A percentile compares a stretch with the other conserved stretches of the same genome.
Evolutionary conservation across 1,139 yeast genomes (phyloP).

Genomic region (Ashbya aceris): DNA sequence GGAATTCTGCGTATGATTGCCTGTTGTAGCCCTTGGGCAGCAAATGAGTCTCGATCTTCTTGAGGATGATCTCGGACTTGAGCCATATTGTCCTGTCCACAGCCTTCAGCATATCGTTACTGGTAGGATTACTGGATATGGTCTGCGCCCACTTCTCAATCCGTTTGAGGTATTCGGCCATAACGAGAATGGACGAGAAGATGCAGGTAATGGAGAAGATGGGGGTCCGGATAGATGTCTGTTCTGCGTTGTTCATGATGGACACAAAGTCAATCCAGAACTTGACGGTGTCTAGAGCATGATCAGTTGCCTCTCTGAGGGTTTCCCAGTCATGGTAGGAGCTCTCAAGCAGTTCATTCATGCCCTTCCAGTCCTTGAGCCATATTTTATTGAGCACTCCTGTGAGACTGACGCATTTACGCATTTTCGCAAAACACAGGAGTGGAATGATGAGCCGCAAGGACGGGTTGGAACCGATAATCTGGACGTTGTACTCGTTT

Average conservation of each 20-base stretch:
- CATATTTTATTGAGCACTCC: constrained; percentile 50
- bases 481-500: constrained; percentile 35
- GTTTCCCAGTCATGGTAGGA: constrained; percentile 35
- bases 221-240: constrained; percentile 61
- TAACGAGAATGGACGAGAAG: constrained; percentile 48
- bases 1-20: constrained; percentile 46
- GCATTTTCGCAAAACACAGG: constrained; percentile 52
- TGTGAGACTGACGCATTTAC: constrained; percentile 49
- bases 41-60: constrained; percentile 47
- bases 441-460: constrained; percentile 57
- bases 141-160: constrained; percentile 43
- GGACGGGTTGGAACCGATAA: constrained; percentile 44
- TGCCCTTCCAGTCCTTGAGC: constrained; percentile 53
- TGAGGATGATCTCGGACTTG: constrained; percentile 34
- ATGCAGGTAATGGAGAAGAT: constrained; percentile 63
- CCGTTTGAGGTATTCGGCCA: constrained; percentile 50
- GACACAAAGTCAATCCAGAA: constrained; percentile 64
- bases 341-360: constrained; percentile 44
- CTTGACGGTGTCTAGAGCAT: constrained; percentile 50
- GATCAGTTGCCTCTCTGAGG: constrained; percentile 48
- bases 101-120: constrained; percentile 26
- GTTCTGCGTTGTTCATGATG: constrained; percentile 50
- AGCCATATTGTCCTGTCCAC: constrained; percentile 34
- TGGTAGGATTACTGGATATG: constrained; percentile 16
- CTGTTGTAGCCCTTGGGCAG: constrained; percentile 36